Conservation (phyloP, 257 asterid genomes). For the Knoxia roxburghii region DNA sequence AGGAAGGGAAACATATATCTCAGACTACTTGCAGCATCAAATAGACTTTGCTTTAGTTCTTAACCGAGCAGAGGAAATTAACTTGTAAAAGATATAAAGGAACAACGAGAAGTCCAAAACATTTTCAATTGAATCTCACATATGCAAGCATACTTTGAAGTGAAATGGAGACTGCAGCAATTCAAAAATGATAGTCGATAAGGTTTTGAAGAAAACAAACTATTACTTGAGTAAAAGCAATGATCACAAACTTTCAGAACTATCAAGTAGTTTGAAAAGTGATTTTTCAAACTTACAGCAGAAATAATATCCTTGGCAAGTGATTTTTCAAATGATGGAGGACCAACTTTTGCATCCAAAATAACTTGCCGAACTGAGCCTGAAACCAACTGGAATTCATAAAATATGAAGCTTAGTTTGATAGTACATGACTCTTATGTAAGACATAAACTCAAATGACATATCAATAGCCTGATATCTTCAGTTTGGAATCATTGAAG, state of each 20-base stretch:
- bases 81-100: background rate
- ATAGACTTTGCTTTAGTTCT: background rate
- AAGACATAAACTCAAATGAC: background rate
- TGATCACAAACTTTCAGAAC: background rate
- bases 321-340: slow-evolving; percentile 71
- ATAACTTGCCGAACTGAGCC: slow-evolving; percentile 75
- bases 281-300: slow-evolving; percentile 43
- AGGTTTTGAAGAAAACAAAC: background rate
- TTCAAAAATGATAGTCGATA: background rate
- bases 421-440: background rate
- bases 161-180: background rate
- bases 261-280: background rate
- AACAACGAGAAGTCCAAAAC: background rate
- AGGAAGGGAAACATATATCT: background rate
- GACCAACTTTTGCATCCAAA: slow-evolving; percentile 92
- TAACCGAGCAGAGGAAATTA: background rate
- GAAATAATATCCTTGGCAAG: slow-evolving; percentile 72
- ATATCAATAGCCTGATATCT: slow-evolving; percentile 1
- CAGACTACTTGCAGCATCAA: slow-evolving; percentile 7
- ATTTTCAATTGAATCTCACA: background rate
- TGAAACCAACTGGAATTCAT: slow-evolving; percentile 55
- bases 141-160: no score
- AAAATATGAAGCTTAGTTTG: slow-evolving; percentile 23
- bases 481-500: background rate
- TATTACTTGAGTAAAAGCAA: background rate